These are phyloP conservation scores for Thalia dealbata DNA, from an alignment of 176 grass and related monocot genomes.

Conservation along the genomic window DNA sequence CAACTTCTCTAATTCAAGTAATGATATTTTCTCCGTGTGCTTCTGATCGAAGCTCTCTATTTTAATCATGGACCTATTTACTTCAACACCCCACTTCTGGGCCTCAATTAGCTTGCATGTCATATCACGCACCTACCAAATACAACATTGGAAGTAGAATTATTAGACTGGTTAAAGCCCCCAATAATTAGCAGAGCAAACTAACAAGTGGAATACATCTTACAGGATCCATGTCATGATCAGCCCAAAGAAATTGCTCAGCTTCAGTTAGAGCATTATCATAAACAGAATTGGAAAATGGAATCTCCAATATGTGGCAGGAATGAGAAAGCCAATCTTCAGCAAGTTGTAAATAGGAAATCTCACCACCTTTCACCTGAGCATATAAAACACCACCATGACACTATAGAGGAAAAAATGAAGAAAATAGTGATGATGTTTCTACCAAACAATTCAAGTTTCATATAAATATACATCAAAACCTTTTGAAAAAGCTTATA, in stretches of 20 bases:
- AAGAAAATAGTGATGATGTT: background rate
- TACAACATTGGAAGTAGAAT: constrained; percentile 5
- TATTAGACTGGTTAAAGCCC: constrained; percentile 7
- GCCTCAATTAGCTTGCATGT: constrained; percentile 42
- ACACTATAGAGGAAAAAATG: constrained; percentile 6
- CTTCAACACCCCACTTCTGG: constrained; percentile 50
- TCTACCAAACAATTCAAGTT: background rate
- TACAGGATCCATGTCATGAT: constrained; percentile 81
- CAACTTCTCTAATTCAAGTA: constrained; percentile 55
- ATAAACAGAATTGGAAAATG: constrained; percentile 48
- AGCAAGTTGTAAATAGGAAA: constrained; percentile 64
- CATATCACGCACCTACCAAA: constrained; percentile 61
- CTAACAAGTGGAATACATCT: constrained; percentile 18
- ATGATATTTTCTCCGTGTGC: constrained; percentile 46
- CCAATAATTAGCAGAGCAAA: constrained; percentile 7
- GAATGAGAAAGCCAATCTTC: constrained; percentile 68
- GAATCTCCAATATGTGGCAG: constrained; percentile 54
- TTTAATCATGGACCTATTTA: constrained; percentile 47
- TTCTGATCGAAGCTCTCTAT: constrained; percentile 30
- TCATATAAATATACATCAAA: background rate
- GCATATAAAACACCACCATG: constrained; percentile 1
- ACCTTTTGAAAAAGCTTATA: too few relatives aligned
- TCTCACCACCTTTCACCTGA: constrained; percentile 45
- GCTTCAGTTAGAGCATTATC: constrained; percentile 49
- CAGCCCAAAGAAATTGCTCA: constrained; percentile 88